These are phyloP conservation scores for Vigna mungo DNA, from an alignment of 306 rosid genomes.

Conservation along the genomic window DNA sequence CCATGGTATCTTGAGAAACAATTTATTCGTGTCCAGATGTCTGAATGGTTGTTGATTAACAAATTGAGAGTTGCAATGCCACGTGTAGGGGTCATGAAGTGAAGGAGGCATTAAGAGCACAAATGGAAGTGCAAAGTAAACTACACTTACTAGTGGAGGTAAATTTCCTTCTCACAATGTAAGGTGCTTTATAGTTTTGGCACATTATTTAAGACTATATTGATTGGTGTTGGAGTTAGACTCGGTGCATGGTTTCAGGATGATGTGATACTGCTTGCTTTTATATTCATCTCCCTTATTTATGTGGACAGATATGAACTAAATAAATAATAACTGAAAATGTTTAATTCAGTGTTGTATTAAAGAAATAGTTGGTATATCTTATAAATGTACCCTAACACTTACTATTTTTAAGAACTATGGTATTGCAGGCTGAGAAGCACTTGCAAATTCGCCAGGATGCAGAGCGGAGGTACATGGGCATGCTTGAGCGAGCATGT, in stretches of 20 bases:
- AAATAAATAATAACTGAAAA: background rate
- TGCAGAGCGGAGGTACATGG: constrained; percentile 86
- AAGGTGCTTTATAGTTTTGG: constrained; percentile 31
- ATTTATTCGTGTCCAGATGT: constrained; percentile 32
- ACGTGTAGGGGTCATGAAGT: constrained; percentile 87
- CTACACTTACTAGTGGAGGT: constrained; percentile 96
- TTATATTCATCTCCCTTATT: background rate
- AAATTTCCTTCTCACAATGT: constrained; percentile 41
- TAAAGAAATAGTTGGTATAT: background rate
- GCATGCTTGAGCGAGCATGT: constrained; percentile 96
- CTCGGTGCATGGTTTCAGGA: constrained; percentile 7
- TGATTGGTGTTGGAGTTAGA: constrained; percentile 30
- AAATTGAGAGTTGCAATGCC: constrained; percentile 32
- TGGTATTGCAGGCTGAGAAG: constrained; percentile 85
- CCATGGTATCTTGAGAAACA: constrained; percentile 41
- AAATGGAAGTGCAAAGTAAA: constrained; percentile 97
- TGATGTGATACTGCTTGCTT: background rate
- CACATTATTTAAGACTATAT: constrained; percentile 23
- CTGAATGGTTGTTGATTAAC: constrained; percentile 38
- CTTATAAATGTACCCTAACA: constrained; percentile 20
- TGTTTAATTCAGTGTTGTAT: background rate
- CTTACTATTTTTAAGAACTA: constrained; percentile 46
- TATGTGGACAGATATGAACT: background rate
- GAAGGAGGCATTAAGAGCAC: constrained; percentile 92
- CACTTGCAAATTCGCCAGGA: constrained; percentile 95